Conservation (phyloP, 208 protist genomes). For the Trypanosoma caninum region DNA sequence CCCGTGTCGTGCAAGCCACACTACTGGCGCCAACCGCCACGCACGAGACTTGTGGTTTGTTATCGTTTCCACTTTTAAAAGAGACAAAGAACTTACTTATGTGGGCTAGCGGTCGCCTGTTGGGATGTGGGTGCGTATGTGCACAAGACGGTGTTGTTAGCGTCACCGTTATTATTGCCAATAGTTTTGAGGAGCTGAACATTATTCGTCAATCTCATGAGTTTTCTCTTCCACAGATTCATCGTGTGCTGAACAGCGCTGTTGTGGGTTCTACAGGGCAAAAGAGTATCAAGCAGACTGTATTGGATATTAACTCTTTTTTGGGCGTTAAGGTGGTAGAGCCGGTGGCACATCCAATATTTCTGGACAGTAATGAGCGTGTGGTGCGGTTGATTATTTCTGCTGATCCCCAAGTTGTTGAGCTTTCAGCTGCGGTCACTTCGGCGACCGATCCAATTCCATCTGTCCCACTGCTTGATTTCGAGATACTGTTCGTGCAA, state of each 20-base stretch:
- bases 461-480: conserved; percentile 29
- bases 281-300: conserved; percentile 27
- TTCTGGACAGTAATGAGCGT: conserved; percentile 25
- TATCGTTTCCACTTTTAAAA: conserved; percentile 6
- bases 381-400: conserved; percentile 26
- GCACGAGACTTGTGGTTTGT: conserved; percentile 7
- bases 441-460: conserved; percentile 27
- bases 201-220: conserved; percentile 40
- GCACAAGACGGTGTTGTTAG: conserved; percentile 27
- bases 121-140: conserved; percentile 71
- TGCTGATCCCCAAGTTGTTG: conserved; percentile 21
- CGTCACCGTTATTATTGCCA: conserved; percentile 66
- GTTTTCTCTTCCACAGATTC: conserved; percentile 56
- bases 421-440: conserved; percentile 29
- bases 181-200: conserved; percentile 73
- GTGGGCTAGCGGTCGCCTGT: conserved; percentile 50
- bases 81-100: conserved; percentile 61
- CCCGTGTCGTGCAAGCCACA: conserved; percentile 39
- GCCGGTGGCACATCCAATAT: conserved; percentile 57
- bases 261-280: neutral
- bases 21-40: conserved; percentile 11
- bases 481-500: conserved; percentile 59
- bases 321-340: conserved; percentile 53
- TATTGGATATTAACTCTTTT: conserved; percentile 63
- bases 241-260: conserved; percentile 46